Percentiles rank a stretch among this genome's conserved stretches.
Conservation (phyloP, 1,139 yeast genomes). For the Suhomyces bolitotheri region DNA sequence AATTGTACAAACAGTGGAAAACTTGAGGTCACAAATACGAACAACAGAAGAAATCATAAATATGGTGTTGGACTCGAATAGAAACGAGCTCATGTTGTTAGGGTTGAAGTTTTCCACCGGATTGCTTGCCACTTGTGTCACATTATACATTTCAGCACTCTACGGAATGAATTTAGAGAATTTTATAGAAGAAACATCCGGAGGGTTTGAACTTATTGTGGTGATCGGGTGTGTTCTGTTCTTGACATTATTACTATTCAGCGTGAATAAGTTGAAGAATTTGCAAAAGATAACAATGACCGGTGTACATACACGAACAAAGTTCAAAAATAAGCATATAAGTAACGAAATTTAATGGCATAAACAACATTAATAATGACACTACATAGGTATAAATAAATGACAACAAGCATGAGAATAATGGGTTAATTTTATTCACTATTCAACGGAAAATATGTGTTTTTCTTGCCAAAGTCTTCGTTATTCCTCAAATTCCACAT, state of each 20-base stretch:
- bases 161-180: conserved; percentile 48
- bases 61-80: conserved; percentile 46
- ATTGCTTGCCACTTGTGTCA: conserved; percentile 40
- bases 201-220: conserved; percentile 40
- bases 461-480: too few species aligned
- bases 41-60: conserved; percentile 50
- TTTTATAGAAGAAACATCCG: conserved; percentile 35
- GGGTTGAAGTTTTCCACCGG: conserved; percentile 48
- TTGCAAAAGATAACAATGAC: conserved; percentile 47
- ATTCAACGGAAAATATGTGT: too few species aligned
- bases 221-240: conserved; percentile 29
- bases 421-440: too few species aligned
- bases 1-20: conserved; percentile 47
- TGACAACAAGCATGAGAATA: too few species aligned
- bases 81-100: conserved; percentile 49
- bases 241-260: conserved; percentile 26
- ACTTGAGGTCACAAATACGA: conserved; percentile 41
- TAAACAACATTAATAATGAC: too few species aligned
- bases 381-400: too few species aligned
- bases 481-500: conserved; percentile 33
- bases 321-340: too few species aligned
- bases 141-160: conserved; percentile 42
- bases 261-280: conserved; percentile 32
- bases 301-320: conserved; percentile 37
- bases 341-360: too few species aligned